Evolutionary conservation across 78 protist species (phyloP).

Genomic region (Monosiga brevicollis): DNA sequence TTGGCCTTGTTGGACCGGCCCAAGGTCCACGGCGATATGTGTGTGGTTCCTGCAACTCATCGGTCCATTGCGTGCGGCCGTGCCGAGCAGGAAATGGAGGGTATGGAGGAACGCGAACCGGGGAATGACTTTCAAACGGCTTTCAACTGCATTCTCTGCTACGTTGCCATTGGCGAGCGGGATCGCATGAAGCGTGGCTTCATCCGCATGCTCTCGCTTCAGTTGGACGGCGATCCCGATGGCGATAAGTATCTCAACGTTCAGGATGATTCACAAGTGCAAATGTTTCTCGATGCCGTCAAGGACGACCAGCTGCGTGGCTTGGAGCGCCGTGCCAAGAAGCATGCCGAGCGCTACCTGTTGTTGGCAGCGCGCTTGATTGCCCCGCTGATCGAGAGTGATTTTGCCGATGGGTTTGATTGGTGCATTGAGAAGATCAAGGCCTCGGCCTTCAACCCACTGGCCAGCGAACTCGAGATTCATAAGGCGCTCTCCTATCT

Average conservation of each 20-base stretch:
- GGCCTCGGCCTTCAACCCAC: not conserved
- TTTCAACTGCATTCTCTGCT: conserved; percentile 59
- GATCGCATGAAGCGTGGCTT: conserved; percentile 27
- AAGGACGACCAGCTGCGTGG: not conserved
- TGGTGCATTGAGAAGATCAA: conserved; percentile 13
- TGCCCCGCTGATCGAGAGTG: conserved; percentile 30
- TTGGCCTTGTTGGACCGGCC: too few species aligned
- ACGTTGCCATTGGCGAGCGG: conserved; percentile 50
- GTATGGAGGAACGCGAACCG: not conserved
- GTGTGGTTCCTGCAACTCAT: too few species aligned
- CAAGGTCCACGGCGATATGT: too few species aligned
- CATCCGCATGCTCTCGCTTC: not conserved
- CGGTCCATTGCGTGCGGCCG: too few species aligned
- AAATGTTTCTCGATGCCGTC: not conserved
- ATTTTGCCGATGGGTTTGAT: conserved; percentile 21
- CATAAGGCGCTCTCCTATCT: conserved; percentile 40
- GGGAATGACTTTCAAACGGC: conserved; percentile 26
- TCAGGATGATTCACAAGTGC: not conserved
- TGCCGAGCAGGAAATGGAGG: not conserved
- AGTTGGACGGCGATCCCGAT: not conserved
- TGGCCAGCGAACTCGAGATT: conserved; percentile 46
- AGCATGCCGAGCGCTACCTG: not conserved
- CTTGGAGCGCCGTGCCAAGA: not conserved
- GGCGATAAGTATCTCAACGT: not conserved
- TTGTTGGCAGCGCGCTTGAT: conserved; percentile 42